Evolutionary conservation across 2,329 filamentous ascomycete species (phyloP), one percentile per base, ranked within the genome.

Genomic region (Penicillium sp.): DNA sequence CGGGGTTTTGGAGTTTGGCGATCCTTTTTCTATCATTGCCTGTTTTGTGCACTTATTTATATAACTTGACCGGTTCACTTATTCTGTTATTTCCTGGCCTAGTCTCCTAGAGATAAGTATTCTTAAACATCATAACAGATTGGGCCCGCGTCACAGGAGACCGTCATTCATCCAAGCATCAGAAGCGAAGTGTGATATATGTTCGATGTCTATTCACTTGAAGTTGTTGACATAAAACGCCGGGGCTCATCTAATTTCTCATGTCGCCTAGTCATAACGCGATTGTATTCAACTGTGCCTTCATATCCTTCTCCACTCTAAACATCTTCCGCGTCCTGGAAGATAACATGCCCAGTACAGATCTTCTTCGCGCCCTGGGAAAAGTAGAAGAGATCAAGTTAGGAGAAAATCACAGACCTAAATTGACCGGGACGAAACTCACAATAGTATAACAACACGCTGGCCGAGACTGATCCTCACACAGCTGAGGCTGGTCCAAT

Each of bases 381-480:
- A 19, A 48, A 29, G 29, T 17, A 50, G 27, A 58, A 38, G n/a
- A 50, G 47, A 12, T 6, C 38, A 27, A 17, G 19, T 56, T 40
- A 57, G 41, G 27, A n/a, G 27, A n/a, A 45, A 46, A 3, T 7
- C 21, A 40, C 37, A 23, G 49, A 43, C 13, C 9, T 6, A 15
- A 23, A 27, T 5, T 25, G 15, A 49, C 25, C 7, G 31, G 35
- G 51, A n/a, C 10, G 38, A 47, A n/a, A 67, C 70, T 65, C 42
- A 73, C 70, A 64, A 70, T 69, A 7, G 58, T 52, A 56, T 73
- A 71, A 56, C 70, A 72, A 52, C 70, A 73, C 51, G 66, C 69
- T 21, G 68, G 60, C 7, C 67, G 64, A 48, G 68, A 72, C 38
- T 58, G 43, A 17, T 67, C 66, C 40, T 66, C 60, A n/a, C 67